Conservation (phyloP, 148 eudicot genomes). For the Rhododendron ferrugineum region DNA sequence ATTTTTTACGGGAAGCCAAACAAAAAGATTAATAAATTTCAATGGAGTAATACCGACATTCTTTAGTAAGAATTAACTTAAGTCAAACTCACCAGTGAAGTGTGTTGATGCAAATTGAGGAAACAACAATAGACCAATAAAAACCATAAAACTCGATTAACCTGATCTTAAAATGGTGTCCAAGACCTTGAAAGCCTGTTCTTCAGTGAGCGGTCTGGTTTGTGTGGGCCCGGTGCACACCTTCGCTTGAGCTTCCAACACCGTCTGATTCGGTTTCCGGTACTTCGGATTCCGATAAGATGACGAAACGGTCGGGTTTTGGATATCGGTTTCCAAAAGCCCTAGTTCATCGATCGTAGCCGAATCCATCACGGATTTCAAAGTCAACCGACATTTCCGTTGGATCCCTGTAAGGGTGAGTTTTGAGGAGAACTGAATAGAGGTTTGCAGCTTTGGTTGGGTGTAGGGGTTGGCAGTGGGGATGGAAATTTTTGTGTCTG, state of each 20-base stretch:
- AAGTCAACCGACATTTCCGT: conserved; percentile 20
- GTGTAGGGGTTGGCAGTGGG: neutral
- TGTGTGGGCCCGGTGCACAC: conserved; percentile 97
- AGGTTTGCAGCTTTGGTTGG: conserved; percentile 1
- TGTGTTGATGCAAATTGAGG: neutral
- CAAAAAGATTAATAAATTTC: no score
- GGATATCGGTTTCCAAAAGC: conserved; percentile 22
- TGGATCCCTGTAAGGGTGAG: conserved; percentile 10
- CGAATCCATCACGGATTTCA: conserved; percentile 45
- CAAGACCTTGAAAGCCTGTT: conserved; percentile 70
- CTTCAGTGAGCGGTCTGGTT: conserved; percentile 61
- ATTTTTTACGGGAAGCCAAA: no score
- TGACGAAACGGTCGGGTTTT: conserved; percentile 64
- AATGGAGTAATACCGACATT: no score
- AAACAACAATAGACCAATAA: neutral
- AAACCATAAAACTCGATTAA: neutral
- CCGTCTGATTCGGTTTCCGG: conserved; percentile 67
- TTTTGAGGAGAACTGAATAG: conserved; percentile 4
- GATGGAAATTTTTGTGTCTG: conserved; percentile 20
- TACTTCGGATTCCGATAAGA: conserved; percentile 47
- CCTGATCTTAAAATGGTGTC: conserved; percentile 87
- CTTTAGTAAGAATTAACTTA: no score
- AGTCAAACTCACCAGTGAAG: neutral
- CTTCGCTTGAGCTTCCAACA: conserved; percentile 82
- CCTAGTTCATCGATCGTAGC: conserved; percentile 27